Conservation (phyloP, 2,329 filamentous ascomycete species). For the Pyricularia sp. region DNA sequence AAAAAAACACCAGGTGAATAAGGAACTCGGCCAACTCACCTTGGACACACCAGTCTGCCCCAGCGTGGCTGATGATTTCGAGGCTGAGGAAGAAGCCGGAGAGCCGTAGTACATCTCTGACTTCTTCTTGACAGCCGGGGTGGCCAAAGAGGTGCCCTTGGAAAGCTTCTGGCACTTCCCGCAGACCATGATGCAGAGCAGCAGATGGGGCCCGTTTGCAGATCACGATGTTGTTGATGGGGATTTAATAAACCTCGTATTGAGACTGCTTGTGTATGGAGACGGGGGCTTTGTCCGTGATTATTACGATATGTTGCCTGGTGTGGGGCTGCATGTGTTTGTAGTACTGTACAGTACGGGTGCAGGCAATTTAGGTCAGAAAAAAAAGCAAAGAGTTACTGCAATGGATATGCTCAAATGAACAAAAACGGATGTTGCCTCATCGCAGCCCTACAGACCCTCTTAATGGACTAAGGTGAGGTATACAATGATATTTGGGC, state of each 20-base stretch:
- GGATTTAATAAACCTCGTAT: background rate
- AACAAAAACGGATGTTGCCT: background rate
- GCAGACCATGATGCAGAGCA: slow-evolving; percentile 37
- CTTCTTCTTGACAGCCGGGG: slow-evolving; percentile 57
- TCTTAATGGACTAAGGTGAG: background rate
- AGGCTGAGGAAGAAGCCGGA: slow-evolving; percentile 30
- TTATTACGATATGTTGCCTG: background rate
- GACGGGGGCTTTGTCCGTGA: background rate
- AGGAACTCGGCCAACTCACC: slow-evolving; percentile 22
- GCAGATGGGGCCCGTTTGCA: background rate
- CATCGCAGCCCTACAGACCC: background rate
- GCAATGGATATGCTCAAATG: too few relatives aligned
- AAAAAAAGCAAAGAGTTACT: background rate
- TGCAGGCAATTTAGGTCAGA: too few relatives aligned
- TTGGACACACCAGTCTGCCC: slow-evolving; percentile 51
- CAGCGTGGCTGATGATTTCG: slow-evolving; percentile 40
- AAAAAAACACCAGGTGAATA: too few relatives aligned
- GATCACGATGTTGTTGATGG: background rate
- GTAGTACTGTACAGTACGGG: too few relatives aligned
- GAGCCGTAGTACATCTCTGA: slow-evolving; percentile 58
- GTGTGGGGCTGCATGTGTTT: background rate
- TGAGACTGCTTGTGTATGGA: background rate
- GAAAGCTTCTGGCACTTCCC: slow-evolving; percentile 53
- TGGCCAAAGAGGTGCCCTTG: slow-evolving; percentile 51
- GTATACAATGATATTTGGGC: background rate